phyloP scores from a whole-genome alignment of 2,329 filamentous ascomycete species.

The Berkeleyomyces rouxiae region DNA sequence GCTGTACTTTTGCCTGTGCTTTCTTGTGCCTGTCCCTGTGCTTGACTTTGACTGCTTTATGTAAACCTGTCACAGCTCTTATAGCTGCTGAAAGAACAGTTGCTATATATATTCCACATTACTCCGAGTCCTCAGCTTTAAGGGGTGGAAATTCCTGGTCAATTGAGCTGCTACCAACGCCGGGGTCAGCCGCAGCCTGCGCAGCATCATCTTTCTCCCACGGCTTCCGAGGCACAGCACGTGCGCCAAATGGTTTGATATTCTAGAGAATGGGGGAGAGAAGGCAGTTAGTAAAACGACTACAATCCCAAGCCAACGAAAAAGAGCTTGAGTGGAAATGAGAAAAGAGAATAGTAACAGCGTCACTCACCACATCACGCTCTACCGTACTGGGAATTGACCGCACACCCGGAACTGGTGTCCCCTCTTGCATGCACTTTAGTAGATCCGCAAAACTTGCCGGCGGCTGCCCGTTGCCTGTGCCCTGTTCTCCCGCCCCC shows the following conservation, averaged over 20 bases:
- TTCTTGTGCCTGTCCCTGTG: not conserved
- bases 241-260: slow-evolving; percentile 11
- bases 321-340: not conserved
- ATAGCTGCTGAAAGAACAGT: no score
- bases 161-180: not conserved
- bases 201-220: slow-evolving; percentile 7
- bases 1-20: not conserved
- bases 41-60: not conserved
- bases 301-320: not conserved
- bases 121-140: not conserved
- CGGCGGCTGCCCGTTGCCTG: slow-evolving; percentile 18
- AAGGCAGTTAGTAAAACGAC: slow-evolving; percentile 21
- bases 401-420: slow-evolving; percentile 72
- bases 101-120: not conserved
- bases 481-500: slow-evolving; percentile 3
- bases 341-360: not conserved
- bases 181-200: not conserved
- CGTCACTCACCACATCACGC: slow-evolving; percentile 44
- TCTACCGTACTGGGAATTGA: slow-evolving; percentile 71
- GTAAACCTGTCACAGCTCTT: no score
- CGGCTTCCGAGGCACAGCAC: slow-evolving; percentile 11
- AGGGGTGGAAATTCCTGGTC: slow-evolving; percentile 11
- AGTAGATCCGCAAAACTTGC: slow-evolving; percentile 62
- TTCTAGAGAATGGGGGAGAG: not conserved
- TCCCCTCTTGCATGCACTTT: slow-evolving; percentile 64